phyloP scores from a whole-genome alignment of 1,139 yeast species.

The Debaryomyces nepalensis region DNA sequence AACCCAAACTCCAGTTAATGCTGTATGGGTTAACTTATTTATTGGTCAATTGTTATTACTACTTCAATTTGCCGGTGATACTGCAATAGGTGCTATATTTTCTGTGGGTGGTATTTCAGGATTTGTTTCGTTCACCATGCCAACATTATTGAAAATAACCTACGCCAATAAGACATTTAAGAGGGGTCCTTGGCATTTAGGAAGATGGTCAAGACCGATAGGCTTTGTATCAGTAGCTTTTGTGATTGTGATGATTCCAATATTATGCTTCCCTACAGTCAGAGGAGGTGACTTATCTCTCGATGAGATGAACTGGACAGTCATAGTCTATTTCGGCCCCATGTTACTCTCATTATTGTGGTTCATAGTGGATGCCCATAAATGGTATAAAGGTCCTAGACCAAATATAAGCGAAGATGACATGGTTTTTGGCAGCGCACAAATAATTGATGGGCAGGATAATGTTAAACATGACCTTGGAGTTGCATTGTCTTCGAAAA shows the following conservation, averaged over 20 bases:
- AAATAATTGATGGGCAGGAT: not conserved
- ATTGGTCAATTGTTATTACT: conserved; percentile 62
- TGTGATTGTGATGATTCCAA: conserved; percentile 66
- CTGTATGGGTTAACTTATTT: conserved; percentile 66
- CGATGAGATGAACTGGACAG: conserved; percentile 72
- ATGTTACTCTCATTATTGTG: conserved; percentile 56
- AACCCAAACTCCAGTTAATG: conserved; percentile 72
- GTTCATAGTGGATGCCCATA: conserved; percentile 62
- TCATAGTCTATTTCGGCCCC: conserved; percentile 69
- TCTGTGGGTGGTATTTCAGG: conserved; percentile 79
- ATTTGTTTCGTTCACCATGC: conserved; percentile 71
- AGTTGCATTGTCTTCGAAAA: not conserved
- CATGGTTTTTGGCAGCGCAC: conserved; percentile 21
- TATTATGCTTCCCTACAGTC: conserved; percentile 66
- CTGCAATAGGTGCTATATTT: conserved; percentile 75
- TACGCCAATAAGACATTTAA: conserved; percentile 57
- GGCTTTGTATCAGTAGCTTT: conserved; percentile 49
- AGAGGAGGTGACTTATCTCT: conserved; percentile 53
- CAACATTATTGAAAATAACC: conserved; percentile 64
- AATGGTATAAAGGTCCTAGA: conserved; percentile 72
- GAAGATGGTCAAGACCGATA: conserved; percentile 54
- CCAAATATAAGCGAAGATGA: conserved; percentile 53
- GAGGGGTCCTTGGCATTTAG: conserved; percentile 76
- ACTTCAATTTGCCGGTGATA: conserved; percentile 67
- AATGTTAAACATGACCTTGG: not conserved